Evolutionary conservation across 1,284 basidiomycete genomes (phyloP).

Genomic region (Irpex lacteus): DNA sequence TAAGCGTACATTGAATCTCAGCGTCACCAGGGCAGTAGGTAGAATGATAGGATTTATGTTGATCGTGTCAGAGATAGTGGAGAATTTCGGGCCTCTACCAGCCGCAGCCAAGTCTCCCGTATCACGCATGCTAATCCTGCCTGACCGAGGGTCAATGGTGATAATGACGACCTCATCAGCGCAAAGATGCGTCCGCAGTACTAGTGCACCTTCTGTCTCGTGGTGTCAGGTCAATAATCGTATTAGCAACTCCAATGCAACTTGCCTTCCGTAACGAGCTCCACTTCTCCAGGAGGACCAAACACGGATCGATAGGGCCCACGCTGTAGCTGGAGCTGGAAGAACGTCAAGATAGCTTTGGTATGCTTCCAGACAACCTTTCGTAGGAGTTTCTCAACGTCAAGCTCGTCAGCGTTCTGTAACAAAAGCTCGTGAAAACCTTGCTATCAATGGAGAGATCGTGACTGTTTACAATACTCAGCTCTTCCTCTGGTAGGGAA

Average conservation of each 20-base stretch:
- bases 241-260: not conserved
- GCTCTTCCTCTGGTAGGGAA: conserved; percentile 24
- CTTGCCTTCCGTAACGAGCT: conserved; percentile 52
- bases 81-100: conserved; percentile 62
- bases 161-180: conserved; percentile 71
- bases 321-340: conserved; percentile 50
- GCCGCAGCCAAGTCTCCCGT: conserved; percentile 73
- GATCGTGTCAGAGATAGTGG: conserved; percentile 49
- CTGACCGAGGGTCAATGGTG: conserved; percentile 71
- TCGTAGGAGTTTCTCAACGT: conserved; percentile 65
- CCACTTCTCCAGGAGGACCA: conserved; percentile 54
- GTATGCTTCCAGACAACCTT: conserved; percentile 61
- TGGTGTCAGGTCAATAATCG: not conserved
- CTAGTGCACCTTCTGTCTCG: conserved; percentile 44
- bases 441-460: not conserved
- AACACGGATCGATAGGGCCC: conserved; percentile 53
- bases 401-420: conserved; percentile 64
- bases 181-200: conserved; percentile 64
- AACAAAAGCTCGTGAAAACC: not conserved
- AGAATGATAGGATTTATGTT: conserved; percentile 63
- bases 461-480: conserved; percentile 41
- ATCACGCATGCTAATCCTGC: conserved; percentile 66
- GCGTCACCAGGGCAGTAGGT: conserved; percentile 45
- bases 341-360: conserved; percentile 52
- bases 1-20: conserved; percentile 54